These are phyloP conservation scores for Phragmites australis DNA, from an alignment of 176 grass and related monocot genomes.

Conservation along the genomic window DNA sequence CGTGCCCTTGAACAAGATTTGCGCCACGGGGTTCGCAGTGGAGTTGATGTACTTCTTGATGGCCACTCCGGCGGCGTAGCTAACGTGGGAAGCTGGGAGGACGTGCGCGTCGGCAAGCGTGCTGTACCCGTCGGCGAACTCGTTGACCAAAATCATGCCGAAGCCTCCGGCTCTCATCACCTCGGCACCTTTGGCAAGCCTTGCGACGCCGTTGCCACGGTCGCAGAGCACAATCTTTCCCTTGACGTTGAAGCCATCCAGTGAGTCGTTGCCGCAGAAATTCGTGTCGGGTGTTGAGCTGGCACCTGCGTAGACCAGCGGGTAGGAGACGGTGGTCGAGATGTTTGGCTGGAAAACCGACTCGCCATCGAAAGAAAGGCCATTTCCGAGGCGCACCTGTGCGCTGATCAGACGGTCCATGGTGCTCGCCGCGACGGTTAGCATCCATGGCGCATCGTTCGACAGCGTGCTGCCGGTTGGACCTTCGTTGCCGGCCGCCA, in stretches of 20 bases:
- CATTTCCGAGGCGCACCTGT: constrained; percentile 44
- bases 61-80: background rate
- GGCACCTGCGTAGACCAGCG: constrained; percentile 26
- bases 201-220: background rate
- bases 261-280: constrained; percentile 33
- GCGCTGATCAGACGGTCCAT: constrained; percentile 54
- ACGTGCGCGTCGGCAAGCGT: constrained; percentile 43
- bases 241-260: constrained; percentile 40
- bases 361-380: constrained; percentile 50
- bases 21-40: background rate
- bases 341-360: constrained; percentile 31
- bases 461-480: constrained; percentile 3
- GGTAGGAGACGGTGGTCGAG: background rate
- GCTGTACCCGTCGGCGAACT: constrained; percentile 8
- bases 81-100: constrained; percentile 52
- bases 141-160: constrained; percentile 62
- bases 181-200: background rate
- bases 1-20: constrained; percentile 39
- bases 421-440: constrained; percentile 67
- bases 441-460: constrained; percentile 64
- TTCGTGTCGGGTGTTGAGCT: background rate
- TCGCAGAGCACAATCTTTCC: constrained; percentile 67
- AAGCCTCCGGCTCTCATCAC: constrained; percentile 40
- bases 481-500: constrained; percentile 45
- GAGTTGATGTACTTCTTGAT: constrained; percentile 40